These are phyloP conservation scores for Populus pruinosa DNA, from an alignment of 345 rosid genomes.

Conservation along the genomic window DNA sequence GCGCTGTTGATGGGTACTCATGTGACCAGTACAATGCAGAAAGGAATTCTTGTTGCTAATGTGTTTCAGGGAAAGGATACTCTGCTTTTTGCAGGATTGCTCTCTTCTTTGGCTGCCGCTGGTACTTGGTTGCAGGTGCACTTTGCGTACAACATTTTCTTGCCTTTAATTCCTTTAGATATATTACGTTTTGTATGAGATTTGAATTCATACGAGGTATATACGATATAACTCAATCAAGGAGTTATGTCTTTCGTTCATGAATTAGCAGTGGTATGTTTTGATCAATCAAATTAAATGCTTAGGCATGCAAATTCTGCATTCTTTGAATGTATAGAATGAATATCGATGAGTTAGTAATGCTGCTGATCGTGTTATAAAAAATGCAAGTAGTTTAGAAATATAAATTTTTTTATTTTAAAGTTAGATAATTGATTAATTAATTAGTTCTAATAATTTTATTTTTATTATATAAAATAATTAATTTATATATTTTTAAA, in stretches of 20 bases:
- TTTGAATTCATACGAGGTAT: not conserved
- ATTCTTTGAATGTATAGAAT: not conserved
- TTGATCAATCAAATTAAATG: not conserved
- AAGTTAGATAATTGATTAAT: too few species aligned
- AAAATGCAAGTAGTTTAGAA: too few species aligned
- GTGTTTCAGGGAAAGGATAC: slow-evolving; percentile 86
- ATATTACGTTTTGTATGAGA: not conserved
- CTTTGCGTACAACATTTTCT: not conserved
- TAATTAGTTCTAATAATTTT: too few species aligned
- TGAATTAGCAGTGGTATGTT: not conserved
- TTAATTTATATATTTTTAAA: too few species aligned
- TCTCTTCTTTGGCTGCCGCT: slow-evolving; percentile 87
- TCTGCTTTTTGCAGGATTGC: slow-evolving; percentile 78
- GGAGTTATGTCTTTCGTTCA: not conserved
- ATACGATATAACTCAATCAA: not conserved
- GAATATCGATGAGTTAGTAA: not conserved
- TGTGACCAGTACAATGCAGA: slow-evolving; percentile 98
- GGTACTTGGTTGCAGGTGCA: slow-evolving; percentile 97
- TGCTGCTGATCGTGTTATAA: too few species aligned
- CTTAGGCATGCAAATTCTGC: not conserved
- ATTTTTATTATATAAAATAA: too few species aligned
- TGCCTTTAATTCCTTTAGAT: not conserved
- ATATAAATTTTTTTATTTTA: too few species aligned
- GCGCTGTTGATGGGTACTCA: slow-evolving; percentile 97
- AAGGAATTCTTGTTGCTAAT: slow-evolving; percentile 79